phyloP scores from a whole-genome alignment of 2,329 filamentous ascomycete species.

The Pseudogymnoascus destructans region DNA sequence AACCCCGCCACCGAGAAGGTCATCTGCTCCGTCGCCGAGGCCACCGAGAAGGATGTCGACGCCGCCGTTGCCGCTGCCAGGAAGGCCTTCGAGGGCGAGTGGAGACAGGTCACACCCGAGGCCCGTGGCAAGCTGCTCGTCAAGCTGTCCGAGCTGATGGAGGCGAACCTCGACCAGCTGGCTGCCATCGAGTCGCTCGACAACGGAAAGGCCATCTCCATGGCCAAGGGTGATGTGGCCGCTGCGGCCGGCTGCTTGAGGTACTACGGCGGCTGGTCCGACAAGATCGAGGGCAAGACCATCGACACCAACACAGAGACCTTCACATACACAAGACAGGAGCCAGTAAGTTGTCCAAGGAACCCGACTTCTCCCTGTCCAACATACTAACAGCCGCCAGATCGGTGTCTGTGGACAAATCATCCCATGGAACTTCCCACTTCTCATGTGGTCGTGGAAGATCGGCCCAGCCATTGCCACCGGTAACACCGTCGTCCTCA shows the following conservation, averaged over 20 bases:
- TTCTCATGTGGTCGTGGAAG: slow-evolving; percentile 57
- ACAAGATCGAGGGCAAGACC: slow-evolving; percentile 59
- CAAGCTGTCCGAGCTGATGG: slow-evolving; percentile 69
- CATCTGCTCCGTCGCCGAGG: slow-evolving; percentile 72
- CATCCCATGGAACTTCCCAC: slow-evolving; percentile 60
- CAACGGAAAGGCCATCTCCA: slow-evolving; percentile 69
- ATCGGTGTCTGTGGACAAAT: slow-evolving; percentile 59
- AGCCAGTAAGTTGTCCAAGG: slow-evolving; percentile 42
- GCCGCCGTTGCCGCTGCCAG: slow-evolving; percentile 74
- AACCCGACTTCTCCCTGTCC: not conserved
- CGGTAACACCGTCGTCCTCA: slow-evolving; percentile 46
- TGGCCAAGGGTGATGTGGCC: slow-evolving; percentile 63
- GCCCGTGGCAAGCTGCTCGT: slow-evolving; percentile 55
- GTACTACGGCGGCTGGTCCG: slow-evolving; percentile 68
- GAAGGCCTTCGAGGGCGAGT: slow-evolving; percentile 60
- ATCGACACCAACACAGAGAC: slow-evolving; percentile 51
- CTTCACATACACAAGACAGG: slow-evolving; percentile 56
- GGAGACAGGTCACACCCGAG: slow-evolving; percentile 57
- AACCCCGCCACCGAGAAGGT: slow-evolving; percentile 77
- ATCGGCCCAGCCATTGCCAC: slow-evolving; percentile 46
- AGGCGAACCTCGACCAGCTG: slow-evolving; percentile 64
- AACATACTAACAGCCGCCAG: slow-evolving; percentile 13
- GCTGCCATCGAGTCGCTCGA: slow-evolving; percentile 77
- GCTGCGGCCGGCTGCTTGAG: slow-evolving; percentile 58
- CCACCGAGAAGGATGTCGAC: slow-evolving; percentile 73